These are phyloP conservation scores for Adiantum capillusveneris DNA, from an alignment of 75 land plant genomes.

Conservation along the genomic window DNA sequence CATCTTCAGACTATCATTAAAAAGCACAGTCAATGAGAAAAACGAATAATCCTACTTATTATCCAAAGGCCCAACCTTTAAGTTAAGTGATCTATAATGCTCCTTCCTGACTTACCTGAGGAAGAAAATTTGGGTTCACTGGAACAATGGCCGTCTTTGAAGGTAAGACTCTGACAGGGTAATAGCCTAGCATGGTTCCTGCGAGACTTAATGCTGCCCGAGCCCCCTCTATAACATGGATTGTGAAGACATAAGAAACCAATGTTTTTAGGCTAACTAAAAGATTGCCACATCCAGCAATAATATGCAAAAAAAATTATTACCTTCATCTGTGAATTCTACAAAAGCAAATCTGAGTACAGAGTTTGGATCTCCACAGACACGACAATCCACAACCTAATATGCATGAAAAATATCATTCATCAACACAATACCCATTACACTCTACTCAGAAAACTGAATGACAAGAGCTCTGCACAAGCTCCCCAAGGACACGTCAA, in stretches of 20 bases:
- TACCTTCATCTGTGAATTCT: slow-evolving; percentile 91
- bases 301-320: slow-evolving; percentile 1
- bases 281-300: background rate
- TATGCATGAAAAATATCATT: background rate
- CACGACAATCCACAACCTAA: slow-evolving; percentile 94
- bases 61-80: no score
- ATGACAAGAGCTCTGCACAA: no score
- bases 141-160: slow-evolving; percentile 97
- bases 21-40: background rate
- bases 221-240: slow-evolving; percentile 56
- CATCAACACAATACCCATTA: background rate
- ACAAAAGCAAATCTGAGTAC: slow-evolving; percentile 96
- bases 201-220: slow-evolving; percentile 75
- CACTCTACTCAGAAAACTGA: no score
- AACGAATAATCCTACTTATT: background rate
- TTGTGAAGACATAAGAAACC: background rate
- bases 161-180: slow-evolving; percentile 90
- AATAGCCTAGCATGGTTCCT: slow-evolving; percentile 94
- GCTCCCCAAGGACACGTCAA: background rate
- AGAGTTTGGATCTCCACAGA: slow-evolving; percentile 96
- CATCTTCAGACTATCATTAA: slow-evolving; percentile 55
- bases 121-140: slow-evolving; percentile 87
- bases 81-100: no score
- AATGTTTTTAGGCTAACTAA: background rate
- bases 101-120: slow-evolving; percentile 63